Conservation (phyloP, 2,329 filamentous ascomycete genomes). For the Moelleriella libera region DNA sequence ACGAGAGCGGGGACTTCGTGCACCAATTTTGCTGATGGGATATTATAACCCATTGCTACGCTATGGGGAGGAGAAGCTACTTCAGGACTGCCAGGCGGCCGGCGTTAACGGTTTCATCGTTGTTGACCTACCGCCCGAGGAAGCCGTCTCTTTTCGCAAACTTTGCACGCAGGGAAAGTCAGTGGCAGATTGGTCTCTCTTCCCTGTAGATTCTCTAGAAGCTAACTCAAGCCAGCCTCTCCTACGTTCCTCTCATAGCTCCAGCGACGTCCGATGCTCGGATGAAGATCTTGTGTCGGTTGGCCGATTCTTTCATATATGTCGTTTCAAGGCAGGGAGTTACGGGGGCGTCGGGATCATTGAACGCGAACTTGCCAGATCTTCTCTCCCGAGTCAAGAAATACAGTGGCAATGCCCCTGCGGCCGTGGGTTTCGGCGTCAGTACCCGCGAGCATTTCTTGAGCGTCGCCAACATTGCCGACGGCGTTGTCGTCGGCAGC, state of each 20-base stretch:
- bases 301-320: conserved; percentile 98
- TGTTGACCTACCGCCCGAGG: conserved; percentile 88
- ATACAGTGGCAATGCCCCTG: conserved; percentile 81
- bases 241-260: conserved; percentile 93
- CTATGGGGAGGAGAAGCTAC: conserved; percentile 83
- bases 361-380: conserved; percentile 71
- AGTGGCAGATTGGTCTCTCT: conserved; percentile 14
- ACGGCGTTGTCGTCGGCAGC: conserved; percentile 92
- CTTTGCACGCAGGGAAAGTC: conserved; percentile 65
- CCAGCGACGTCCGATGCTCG: conserved; percentile 83
- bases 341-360: conserved; percentile 72
- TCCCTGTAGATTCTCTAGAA: neutral
- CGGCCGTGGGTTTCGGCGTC: conserved; percentile 89
- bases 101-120: conserved; percentile 95
- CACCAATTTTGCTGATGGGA: conserved; percentile 88
- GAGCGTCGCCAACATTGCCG: conserved; percentile 68
- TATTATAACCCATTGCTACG: conserved; percentile 96
- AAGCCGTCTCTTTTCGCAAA: conserved; percentile 82
- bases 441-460: conserved; percentile 91
- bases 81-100: conserved; percentile 69
- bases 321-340: conserved; percentile 96
- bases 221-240: conserved; percentile 41
- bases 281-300: conserved; percentile 91
- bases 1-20: conserved; percentile 59
- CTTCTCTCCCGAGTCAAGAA: conserved; percentile 77